These are phyloP conservation scores for Eutypella sp. DNA, from an alignment of 2,329 filamentous ascomycete species.

Conservation along the genomic window DNA sequence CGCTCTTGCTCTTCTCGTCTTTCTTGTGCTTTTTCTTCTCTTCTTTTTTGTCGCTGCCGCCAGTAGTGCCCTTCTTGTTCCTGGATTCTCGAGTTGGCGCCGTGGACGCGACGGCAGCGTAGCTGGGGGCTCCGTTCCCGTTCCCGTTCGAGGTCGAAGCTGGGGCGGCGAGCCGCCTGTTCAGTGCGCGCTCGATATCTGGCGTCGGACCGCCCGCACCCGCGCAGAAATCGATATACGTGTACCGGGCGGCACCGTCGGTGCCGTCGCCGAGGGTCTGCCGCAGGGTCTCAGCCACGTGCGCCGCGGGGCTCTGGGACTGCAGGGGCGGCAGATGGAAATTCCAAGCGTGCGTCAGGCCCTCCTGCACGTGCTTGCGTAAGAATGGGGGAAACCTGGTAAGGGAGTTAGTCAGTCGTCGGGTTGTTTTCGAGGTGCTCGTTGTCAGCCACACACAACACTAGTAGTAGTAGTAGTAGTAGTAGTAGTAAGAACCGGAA, in stretches of 20 bases:
- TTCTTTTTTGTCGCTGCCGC: conserved; percentile 1
- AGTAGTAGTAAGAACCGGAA: too few relatives aligned
- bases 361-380: conserved; percentile 59
- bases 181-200: conserved; percentile 55
- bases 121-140: conserved; percentile 21
- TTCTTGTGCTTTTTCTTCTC: background rate
- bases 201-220: conserved; percentile 69
- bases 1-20: background rate
- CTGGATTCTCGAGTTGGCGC: background rate
- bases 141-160: conserved; percentile 7
- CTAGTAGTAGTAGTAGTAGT: too few relatives aligned
- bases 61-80: background rate
- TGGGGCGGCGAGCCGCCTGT: conserved; percentile 31
- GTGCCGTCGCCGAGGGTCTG: conserved; percentile 41
- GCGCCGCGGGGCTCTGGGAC: conserved; percentile 49
- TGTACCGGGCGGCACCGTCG: conserved; percentile 44
- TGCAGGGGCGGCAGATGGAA: conserved; percentile 55
- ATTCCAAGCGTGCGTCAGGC: conserved; percentile 60
- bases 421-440: too few relatives aligned
- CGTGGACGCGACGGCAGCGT: conserved; percentile 10
- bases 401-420: too few relatives aligned
- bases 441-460: too few relatives aligned
- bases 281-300: conserved; percentile 54
- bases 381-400: conserved; percentile 62
- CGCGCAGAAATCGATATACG: conserved; percentile 71